These are phyloP conservation scores for Salix dunnii DNA, from an alignment of 345 rosid species.

Conservation along the genomic window DNA sequence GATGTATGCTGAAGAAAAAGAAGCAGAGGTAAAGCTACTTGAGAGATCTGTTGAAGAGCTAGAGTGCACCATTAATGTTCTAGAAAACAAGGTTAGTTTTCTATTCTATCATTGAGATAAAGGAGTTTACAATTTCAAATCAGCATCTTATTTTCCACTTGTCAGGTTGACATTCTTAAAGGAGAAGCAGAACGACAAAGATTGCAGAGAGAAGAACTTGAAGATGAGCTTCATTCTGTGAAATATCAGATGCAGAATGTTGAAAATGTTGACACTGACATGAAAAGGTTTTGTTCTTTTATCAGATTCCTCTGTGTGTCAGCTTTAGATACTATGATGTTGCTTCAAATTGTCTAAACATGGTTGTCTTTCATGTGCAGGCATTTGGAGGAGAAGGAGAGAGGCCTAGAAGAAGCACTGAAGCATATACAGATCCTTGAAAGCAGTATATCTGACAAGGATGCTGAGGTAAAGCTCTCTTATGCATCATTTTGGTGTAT, in stretches of 20 bases:
- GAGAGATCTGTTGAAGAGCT: conserved; percentile 94
- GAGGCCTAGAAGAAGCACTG: conserved; percentile 51
- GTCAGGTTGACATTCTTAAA: conserved; percentile 79
- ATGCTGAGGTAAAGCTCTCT: conserved; percentile 54
- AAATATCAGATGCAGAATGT: conserved; percentile 69
- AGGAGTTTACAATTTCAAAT: not conserved
- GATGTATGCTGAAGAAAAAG: conserved; percentile 69
- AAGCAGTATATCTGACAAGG: conserved; percentile 48
- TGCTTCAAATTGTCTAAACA: conserved; percentile 12
- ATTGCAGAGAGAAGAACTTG: conserved; percentile 87
- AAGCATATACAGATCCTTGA: conserved; percentile 53
- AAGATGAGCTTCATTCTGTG: conserved; percentile 65
- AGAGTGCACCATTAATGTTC: conserved; percentile 67
- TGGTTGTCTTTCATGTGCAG: conserved; percentile 34
- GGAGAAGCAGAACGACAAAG: conserved; percentile 91
- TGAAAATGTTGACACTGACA: conserved; percentile 54
- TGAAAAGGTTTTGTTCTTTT: conserved; percentile 51
- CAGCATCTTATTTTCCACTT: conserved; percentile 26
- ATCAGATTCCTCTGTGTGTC: not conserved
- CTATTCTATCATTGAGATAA: conserved; percentile 8
- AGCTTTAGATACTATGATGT: conserved; percentile 5
- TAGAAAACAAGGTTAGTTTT: conserved; percentile 73
- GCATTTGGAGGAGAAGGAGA: conserved; percentile 61
- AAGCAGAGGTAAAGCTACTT: conserved; percentile 75
- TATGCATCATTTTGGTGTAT: not conserved